Conservation (phyloP, 768 basidiomycete species). For the Punctularia strigosozonata region DNA sequence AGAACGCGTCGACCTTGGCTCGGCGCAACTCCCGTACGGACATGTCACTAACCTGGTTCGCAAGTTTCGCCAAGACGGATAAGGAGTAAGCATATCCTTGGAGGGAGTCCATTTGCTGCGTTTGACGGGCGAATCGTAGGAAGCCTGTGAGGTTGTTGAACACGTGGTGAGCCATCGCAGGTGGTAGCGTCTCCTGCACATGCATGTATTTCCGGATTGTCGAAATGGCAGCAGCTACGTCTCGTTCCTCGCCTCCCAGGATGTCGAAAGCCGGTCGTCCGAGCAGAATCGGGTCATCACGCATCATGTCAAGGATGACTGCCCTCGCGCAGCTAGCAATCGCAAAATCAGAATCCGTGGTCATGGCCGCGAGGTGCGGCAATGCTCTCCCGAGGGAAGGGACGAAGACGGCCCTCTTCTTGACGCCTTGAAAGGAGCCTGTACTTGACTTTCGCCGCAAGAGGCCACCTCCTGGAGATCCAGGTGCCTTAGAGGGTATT, state of each 20-base stretch:
- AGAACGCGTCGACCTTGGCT: slow-evolving; percentile 56
- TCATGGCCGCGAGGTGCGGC: slow-evolving; percentile 38
- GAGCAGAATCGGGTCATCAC: slow-evolving; percentile 63
- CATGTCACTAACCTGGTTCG: slow-evolving; percentile 57
- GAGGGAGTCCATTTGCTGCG: slow-evolving; percentile 30
- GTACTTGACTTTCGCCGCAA: not conserved
- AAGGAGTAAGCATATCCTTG: slow-evolving; percentile 40
- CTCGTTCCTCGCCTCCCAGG: slow-evolving; percentile 37
- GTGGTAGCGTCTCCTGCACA: slow-evolving; percentile 43
- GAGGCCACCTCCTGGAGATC: slow-evolving; percentile 29
- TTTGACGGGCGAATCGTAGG: slow-evolving; percentile 41
- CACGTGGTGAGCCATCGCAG: slow-evolving; percentile 49
- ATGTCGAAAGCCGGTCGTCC: slow-evolving; percentile 50
- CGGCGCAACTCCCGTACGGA: slow-evolving; percentile 61
- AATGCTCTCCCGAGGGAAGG: slow-evolving; percentile 45
- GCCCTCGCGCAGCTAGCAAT: slow-evolving; percentile 47
- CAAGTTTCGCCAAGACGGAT: slow-evolving; percentile 47
- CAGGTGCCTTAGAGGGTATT: slow-evolving; percentile 17
- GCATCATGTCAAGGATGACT: slow-evolving; percentile 52
- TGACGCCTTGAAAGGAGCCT: slow-evolving; percentile 22
- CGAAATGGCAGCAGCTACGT: slow-evolving; percentile 34
- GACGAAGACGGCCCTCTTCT: slow-evolving; percentile 57
- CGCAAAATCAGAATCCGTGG: slow-evolving; percentile 38
- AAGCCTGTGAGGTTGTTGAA: slow-evolving; percentile 66
- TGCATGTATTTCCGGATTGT: slow-evolving; percentile 48